Evolutionary conservation across 2,329 filamentous ascomycete species (phyloP).

Genomic region (Aspergillus pseudoglaucus): DNA sequence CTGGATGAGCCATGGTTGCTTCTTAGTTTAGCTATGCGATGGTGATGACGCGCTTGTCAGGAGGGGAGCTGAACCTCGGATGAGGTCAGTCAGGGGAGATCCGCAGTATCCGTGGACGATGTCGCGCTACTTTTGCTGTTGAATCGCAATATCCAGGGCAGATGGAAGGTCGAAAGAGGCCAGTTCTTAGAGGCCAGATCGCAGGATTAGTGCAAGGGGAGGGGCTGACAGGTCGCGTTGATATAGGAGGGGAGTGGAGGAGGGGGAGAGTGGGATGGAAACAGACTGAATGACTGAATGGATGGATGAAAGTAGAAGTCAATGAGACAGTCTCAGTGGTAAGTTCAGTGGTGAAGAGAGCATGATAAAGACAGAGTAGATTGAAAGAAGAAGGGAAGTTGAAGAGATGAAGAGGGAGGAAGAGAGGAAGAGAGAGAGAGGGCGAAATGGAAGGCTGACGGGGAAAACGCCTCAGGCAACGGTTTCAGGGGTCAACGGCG

Average conservation of each 20-base stretch:
- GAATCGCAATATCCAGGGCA: too few species aligned
- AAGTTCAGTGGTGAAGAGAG: constrained; percentile 2
- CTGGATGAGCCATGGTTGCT: constrained; percentile 27
- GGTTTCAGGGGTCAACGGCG: constrained; percentile 12
- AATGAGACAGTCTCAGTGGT: not conserved
- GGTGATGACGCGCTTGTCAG: not conserved
- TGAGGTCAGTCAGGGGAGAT: constrained; percentile 3
- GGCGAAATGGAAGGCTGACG: not conserved
- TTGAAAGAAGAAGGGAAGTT: not conserved
- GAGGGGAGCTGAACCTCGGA: constrained; percentile 1
- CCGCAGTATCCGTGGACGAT: too few species aligned
- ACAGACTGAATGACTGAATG: not conserved
- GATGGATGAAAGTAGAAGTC: not conserved
- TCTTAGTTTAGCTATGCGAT: not conserved
- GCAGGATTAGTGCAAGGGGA: constrained; percentile 2
- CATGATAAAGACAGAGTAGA: not conserved
- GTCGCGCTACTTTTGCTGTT: too few species aligned
- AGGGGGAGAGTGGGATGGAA: not conserved
- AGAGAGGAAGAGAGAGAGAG: constrained; percentile 6
- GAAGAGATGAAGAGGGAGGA: not conserved
- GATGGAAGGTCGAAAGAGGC: too few species aligned
- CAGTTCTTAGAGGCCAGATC: not conserved
- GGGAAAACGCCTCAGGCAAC: constrained; percentile 5
- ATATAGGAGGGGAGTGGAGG: not conserved
- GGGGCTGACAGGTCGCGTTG: not conserved